Percentiles rank a stretch among this genome's conserved stretches.
Evolutionary conservation across 768 basidiomycete species (phyloP).

Genomic region (Amanita brunnescens): DNA sequence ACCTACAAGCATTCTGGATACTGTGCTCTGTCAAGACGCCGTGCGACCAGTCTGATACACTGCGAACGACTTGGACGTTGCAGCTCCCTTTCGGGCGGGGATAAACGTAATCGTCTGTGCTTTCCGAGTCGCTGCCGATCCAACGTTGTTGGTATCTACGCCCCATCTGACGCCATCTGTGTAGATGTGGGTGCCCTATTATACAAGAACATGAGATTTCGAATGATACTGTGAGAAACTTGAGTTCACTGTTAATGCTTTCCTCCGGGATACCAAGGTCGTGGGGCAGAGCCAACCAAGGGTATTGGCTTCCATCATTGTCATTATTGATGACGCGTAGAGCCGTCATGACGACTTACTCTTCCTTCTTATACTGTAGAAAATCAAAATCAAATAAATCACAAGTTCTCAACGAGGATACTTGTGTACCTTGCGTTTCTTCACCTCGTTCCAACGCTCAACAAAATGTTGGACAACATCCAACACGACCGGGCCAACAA

Average conservation of each 20-base stretch:
- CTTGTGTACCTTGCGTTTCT: slow-evolving; percentile 57
- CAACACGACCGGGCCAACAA: slow-evolving; percentile 73
- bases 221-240: neutral
- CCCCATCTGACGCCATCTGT: slow-evolving; percentile 51
- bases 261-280: slow-evolving; percentile 51
- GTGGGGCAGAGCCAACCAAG: slow-evolving; percentile 79
- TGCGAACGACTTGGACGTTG: slow-evolving; percentile 74
- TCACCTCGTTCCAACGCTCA: slow-evolving; percentile 88
- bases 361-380: slow-evolving; percentile 33
- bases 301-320: slow-evolving; percentile 32
- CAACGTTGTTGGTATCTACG: slow-evolving; percentile 56
- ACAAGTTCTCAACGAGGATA: slow-evolving; percentile 1
- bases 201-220: neutral
- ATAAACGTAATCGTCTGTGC: slow-evolving; percentile 23
- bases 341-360: slow-evolving; percentile 26
- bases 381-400: neutral
- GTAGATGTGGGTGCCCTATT: slow-evolving; percentile 58
- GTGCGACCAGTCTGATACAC: slow-evolving; percentile 90
- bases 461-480: slow-evolving; percentile 92
- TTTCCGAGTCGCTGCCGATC: slow-evolving; percentile 27
- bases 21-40: slow-evolving; percentile 85
- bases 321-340: neutral
- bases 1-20: slow-evolving; percentile 89
- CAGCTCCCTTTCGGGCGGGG: slow-evolving; percentile 35
- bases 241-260: slow-evolving; percentile 40